phyloP scores from a whole-genome alignment of 768 basidiomycete genomes.

The Auriscalpium orientale region DNA sequence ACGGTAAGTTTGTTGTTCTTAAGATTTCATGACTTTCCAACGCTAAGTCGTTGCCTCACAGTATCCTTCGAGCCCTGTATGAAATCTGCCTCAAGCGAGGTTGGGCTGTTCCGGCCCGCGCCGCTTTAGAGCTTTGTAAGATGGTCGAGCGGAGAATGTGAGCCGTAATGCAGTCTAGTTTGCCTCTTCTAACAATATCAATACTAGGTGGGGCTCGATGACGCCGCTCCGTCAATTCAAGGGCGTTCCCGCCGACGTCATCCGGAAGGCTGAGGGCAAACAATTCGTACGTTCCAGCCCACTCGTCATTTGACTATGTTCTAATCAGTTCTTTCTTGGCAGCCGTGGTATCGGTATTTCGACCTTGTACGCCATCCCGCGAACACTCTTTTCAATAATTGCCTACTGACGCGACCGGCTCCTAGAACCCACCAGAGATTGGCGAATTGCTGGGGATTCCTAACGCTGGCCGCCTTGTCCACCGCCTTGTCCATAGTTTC shows the following conservation, averaged over 20 bases:
- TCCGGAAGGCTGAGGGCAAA: slow-evolving; percentile 90
- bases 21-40: not conserved
- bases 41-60: slow-evolving; percentile 19
- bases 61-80: slow-evolving; percentile 92
- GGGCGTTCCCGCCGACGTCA: slow-evolving; percentile 76
- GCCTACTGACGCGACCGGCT: not conserved
- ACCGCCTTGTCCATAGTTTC: slow-evolving; percentile 92
- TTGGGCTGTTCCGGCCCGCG: slow-evolving; percentile 93
- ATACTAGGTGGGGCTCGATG: slow-evolving; percentile 90
- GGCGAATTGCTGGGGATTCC: slow-evolving; percentile 93
- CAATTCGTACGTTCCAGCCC: slow-evolving; percentile 68
- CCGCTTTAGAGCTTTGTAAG: slow-evolving; percentile 90
- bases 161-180: slow-evolving; percentile 17
- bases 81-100: slow-evolving; percentile 97
- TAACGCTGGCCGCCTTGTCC: slow-evolving; percentile 87
- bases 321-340: not conserved
- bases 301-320: not conserved
- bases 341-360: slow-evolving; percentile 97
- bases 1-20: slow-evolving; percentile 37
- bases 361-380: slow-evolving; percentile 48
- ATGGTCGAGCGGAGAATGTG: slow-evolving; percentile 87
- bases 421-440: slow-evolving; percentile 74
- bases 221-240: slow-evolving; percentile 95
- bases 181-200: not conserved
- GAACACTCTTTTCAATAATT: too few species aligned